Base-by-base conservation (phyloP, 495 filamentous ascomycete species). In the Amniculicola lignicola region DNA sequence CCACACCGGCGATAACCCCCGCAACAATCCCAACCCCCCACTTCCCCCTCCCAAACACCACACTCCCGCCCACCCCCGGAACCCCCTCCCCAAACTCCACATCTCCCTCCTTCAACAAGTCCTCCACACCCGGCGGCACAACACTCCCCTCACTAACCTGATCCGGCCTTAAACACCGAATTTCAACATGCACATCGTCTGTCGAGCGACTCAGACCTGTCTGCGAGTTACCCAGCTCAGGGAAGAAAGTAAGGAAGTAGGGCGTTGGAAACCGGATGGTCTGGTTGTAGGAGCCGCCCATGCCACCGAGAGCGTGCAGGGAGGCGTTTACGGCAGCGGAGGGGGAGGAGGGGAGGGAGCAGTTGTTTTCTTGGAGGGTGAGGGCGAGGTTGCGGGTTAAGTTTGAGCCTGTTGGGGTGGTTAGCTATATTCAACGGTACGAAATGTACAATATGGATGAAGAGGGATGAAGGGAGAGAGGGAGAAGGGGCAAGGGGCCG, bases 131-230 rank as follows among this genome's bases (percentile, higher is more conserved):
- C n/a, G 47, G 33, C 9, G 50, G 50, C 24, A 35, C 38, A 3
- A 12, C 38, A 23, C 50, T 53, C 3, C 50, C 50, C 27, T 42
- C 48, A 2, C 2, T 4, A 1, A 43, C 12, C 6, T 43, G 25
- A 19, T 43, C 36, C 2, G 28, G 24, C 21, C 22, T 53, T 18
- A 43, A 16, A 22, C 50, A 53, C 24, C n/a, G 4, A 31, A 53
- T 43, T 24, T 42, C 25, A 19, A 33, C 50, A n/a, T 35, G 25
- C n/a, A 53, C 50, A 24, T 42, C 36, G 5, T 31, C 36, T 21
- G 12, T 23, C 37, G 22, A 41, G 2, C n/a, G 19, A 15, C 24
- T 35, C 9, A 12, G 4, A 4, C 4, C 24, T 4, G 10, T 22
- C 7, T 4, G 10, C 12, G 12, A 5, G 22, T 45, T 45, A n/a